Evolutionary conservation across 2,329 filamentous ascomycete genomes (phyloP), one percentile per base, ranked within the genome.

Genomic region (Fusarium protoensiforme): DNA sequence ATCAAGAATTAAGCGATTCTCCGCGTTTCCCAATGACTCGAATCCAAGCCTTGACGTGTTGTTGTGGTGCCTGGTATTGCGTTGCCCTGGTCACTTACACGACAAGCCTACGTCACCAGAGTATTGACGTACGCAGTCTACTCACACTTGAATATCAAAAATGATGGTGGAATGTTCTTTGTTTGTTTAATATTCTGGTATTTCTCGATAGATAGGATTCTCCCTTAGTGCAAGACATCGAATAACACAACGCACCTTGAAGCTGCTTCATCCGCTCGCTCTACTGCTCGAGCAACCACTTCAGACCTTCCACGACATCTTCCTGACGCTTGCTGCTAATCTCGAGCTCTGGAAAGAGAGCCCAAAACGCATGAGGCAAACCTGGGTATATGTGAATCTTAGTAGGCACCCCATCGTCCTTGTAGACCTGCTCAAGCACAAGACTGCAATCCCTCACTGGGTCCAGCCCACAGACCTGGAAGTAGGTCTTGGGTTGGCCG

Each of bases 321-420:
- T 64, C 61, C 20, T 68, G 53, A 35, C 79, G 74, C 65, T 78
- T 78, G 36, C 69, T 68, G 22, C 62, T 70, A 13, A 73, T 59
- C 36, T 68, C 64, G 16, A 79, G 56, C 5, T 78, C 68, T 0
- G 76, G 73, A 18, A 76, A 78, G 11, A 79, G 16, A 7, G 39
- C 66, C 79, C 77, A 82, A 60, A 81, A 81, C 1, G 68, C 72
- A 67, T 81, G 80, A 29, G 78, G 79, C 27, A 80, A 62, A 7
- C 79, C 79, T 2, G 78, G 74, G 39, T 80, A 81, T 1, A 80
- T 59, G n/a, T 81, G 75, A 7, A 72, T 46, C 54, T 70, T 78
- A 11, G 79, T 81, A 10, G 59, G 48, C 2, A 81, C 73, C 0
- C 76, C 78, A 3, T 71, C 71, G 24, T 81, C 79, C 38, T 58